Percentiles rank a stretch among this genome's conserved stretches.
Conservation (phyloP, 192 early-diverging fungal genomes). For the Geranomyces variabilis region DNA sequence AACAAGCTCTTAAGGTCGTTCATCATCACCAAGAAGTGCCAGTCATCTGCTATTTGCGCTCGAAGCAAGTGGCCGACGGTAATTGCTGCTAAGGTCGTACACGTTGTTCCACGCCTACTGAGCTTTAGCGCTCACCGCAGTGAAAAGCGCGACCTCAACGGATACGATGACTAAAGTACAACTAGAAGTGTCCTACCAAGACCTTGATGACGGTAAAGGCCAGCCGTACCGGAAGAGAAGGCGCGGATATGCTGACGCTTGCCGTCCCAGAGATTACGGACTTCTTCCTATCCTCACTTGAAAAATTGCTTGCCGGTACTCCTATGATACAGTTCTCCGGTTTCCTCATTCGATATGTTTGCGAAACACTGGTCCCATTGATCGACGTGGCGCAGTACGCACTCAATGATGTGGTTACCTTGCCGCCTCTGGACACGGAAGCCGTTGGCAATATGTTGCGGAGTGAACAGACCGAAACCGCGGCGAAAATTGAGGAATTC, state of each 20-base stretch:
- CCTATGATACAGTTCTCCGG: conserved; percentile 27
- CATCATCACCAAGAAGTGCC: conserved; percentile 32
- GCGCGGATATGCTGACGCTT: background rate
- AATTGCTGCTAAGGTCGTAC: background rate
- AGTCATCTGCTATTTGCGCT: conserved; percentile 24
- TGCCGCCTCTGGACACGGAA: conserved; percentile 57
- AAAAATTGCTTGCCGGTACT: background rate
- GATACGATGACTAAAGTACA: background rate
- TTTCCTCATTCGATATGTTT: conserved; percentile 26
- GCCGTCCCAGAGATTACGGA: conserved; percentile 23
- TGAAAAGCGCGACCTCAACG: background rate
- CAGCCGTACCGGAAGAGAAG: background rate
- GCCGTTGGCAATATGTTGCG: conserved; percentile 40
- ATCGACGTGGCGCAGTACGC: conserved; percentile 65
- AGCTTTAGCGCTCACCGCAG: background rate
- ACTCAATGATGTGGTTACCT: conserved; percentile 54
- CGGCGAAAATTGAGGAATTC: conserved; percentile 39
- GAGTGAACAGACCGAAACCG: conserved; percentile 5
- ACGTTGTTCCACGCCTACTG: no score
- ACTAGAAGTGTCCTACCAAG: background rate
- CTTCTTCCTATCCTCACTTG: conserved; percentile 15
- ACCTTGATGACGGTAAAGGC: background rate
- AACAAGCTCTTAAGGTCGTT: conserved; percentile 1
- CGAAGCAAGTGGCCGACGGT: conserved; percentile 20
- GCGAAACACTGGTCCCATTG: conserved; percentile 18